Conservation (phyloP, 164 flowering plant species). For the Berberis vulgaris region DNA sequence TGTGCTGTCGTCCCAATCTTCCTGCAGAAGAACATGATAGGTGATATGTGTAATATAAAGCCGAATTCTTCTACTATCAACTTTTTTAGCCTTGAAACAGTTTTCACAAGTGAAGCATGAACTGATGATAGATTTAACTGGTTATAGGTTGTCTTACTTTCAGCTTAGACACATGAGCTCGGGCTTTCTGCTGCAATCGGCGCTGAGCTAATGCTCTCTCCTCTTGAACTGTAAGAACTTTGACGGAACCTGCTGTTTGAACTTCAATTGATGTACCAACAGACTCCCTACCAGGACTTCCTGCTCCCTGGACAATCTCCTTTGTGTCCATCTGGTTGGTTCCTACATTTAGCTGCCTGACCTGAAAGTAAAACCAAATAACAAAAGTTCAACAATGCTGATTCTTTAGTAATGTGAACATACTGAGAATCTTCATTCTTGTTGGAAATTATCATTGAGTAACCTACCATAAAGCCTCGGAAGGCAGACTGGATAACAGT, state of each 20-base stretch:
- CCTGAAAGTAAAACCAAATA: constrained; percentile 31
- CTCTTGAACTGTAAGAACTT: constrained; percentile 23
- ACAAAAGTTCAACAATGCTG: not conserved
- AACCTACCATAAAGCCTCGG: constrained; percentile 49
- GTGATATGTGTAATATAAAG: not conserved
- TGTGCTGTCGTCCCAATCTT: constrained; percentile 91
- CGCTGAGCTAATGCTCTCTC: constrained; percentile 20
- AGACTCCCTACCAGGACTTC: constrained; percentile 43
- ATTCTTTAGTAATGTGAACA: not conserved
- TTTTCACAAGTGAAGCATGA: constrained; percentile 6
- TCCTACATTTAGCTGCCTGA: constrained; percentile 23
- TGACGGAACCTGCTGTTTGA: constrained; percentile 59
- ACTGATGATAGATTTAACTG: no score
- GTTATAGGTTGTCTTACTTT: constrained; percentile 31
- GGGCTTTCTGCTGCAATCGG: constrained; percentile 28
- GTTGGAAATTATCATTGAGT: no score
- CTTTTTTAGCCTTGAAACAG: not conserved
- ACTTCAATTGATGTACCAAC: constrained; percentile 67
- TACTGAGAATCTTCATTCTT: no score
- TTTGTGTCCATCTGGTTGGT: constrained; percentile 5
- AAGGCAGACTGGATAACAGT: constrained; percentile 62
- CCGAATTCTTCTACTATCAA: not conserved
- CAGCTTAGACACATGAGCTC: constrained; percentile 28
- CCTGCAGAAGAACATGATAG: constrained; percentile 28
- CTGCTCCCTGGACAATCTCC: constrained; percentile 15